Conservation (phyloP, 2,329 filamentous ascomycete genomes). For the Hymenoscyphus scutula region DNA sequence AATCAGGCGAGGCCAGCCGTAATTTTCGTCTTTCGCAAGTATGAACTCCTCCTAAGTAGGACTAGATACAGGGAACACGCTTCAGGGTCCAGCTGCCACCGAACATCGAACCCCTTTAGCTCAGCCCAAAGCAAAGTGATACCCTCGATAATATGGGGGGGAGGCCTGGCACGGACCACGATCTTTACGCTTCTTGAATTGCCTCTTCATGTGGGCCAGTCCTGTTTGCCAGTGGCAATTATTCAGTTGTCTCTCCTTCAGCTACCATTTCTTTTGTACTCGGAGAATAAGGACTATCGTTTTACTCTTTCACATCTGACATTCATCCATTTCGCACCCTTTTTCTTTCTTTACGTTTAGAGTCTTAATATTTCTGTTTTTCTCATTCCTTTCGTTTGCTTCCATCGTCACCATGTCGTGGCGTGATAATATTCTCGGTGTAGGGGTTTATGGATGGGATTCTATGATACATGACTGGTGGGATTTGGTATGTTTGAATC, state of each 20-base stretch:
- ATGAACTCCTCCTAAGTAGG: background rate
- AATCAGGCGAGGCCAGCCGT: background rate
- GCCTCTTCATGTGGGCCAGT: background rate
- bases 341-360: background rate
- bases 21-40: background rate
- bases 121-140: background rate
- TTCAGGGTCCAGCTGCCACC: background rate
- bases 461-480: conserved; percentile 9
- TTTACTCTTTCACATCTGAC: background rate
- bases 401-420: background rate
- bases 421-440: background rate
- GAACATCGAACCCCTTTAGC: background rate
- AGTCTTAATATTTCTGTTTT: background rate
- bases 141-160: background rate
- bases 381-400: background rate
- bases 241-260: background rate
- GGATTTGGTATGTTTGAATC: conserved; percentile 10
- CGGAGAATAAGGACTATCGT: background rate
- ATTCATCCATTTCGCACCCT: background rate
- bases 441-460: conserved; percentile 6
- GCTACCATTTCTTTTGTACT: background rate
- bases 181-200: background rate
- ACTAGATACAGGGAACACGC: background rate
- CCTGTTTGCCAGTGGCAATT: background rate
- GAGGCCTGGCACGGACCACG: background rate